phyloP scores from a whole-genome alignment of 169 alveolate species.

The Amoebophrya sp. region DNA sequence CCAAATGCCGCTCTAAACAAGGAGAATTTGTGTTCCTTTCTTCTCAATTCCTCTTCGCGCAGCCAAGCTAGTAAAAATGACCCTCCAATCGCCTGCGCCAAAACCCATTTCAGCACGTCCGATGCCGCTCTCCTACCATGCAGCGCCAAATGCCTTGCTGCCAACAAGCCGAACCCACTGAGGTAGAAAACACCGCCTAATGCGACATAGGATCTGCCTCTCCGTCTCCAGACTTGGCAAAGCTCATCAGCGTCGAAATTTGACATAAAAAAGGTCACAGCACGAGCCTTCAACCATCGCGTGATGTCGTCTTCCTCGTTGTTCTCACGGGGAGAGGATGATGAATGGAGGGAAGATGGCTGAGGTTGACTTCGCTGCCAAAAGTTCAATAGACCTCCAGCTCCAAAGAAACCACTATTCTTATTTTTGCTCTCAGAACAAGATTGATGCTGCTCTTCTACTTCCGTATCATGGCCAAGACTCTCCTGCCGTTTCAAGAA shows the following conservation, averaged over 20 bases:
- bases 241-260: not conserved
- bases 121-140: not conserved
- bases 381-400: too few species aligned
- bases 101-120: not conserved
- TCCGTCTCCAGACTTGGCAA: not conserved
- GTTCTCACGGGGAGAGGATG: too few species aligned
- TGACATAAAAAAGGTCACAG: not conserved
- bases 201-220: not conserved
- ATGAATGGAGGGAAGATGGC: too few species aligned
- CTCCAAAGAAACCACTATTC: too few species aligned
- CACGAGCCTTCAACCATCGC: too few species aligned
- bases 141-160: not conserved
- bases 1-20: not conserved
- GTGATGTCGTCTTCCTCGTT: too few species aligned
- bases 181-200: not conserved
- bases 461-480: too few species aligned
- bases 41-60: not conserved
- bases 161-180: not conserved
- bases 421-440: too few species aligned
- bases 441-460: too few species aligned
- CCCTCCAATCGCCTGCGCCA: not conserved
- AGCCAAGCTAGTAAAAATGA: not conserved
- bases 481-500: too few species aligned
- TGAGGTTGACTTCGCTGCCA: too few species aligned
- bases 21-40: not conserved